Evolutionary conservation across 2,329 filamentous ascomycete genomes (phyloP).

Genomic region (Alternaria dauci): DNA sequence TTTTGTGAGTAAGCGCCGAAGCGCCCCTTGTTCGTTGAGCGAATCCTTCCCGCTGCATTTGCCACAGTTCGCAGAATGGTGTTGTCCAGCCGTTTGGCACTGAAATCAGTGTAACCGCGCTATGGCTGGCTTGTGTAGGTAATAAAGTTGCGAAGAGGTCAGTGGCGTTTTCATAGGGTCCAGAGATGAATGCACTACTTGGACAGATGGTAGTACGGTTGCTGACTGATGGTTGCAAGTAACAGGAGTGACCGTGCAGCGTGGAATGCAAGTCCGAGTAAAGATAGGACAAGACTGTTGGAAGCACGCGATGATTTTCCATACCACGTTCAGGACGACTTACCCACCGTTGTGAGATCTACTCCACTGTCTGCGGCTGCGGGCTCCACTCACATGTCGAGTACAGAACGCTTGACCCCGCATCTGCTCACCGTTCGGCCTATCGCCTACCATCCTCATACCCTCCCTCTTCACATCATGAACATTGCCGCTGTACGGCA

Average conservation of each 20-base stretch:
- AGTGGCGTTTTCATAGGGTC: background rate
- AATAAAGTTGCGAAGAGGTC: background rate
- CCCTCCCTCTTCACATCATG: background rate
- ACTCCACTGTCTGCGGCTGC: background rate
- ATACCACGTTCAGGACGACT: background rate
- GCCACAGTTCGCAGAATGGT: constrained; percentile 14
- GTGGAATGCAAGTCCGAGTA: background rate
- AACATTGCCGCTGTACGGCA: background rate
- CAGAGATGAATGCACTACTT: background rate
- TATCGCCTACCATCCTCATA: constrained; percentile 3
- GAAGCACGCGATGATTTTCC: background rate
- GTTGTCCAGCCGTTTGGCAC: constrained; percentile 4
- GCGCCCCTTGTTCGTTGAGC: constrained; percentile 20
- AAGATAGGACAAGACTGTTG: background rate
- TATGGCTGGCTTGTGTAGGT: background rate
- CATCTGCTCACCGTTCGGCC: background rate
- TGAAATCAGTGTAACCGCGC: background rate
- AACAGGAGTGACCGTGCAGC: background rate
- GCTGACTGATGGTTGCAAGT: constrained; percentile 1
- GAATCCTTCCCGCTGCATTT: constrained; percentile 25
- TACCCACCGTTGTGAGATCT: background rate
- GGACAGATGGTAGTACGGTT: background rate
- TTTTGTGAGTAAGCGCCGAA: constrained; percentile 9
- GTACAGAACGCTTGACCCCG: background rate
- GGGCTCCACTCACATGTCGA: background rate